A percentile compares a stretch with the other conserved stretches of the same genome.
Evolutionary conservation across 1,139 yeast genomes (phyloP).

Genomic region (Candida buenavistaensis): DNA sequence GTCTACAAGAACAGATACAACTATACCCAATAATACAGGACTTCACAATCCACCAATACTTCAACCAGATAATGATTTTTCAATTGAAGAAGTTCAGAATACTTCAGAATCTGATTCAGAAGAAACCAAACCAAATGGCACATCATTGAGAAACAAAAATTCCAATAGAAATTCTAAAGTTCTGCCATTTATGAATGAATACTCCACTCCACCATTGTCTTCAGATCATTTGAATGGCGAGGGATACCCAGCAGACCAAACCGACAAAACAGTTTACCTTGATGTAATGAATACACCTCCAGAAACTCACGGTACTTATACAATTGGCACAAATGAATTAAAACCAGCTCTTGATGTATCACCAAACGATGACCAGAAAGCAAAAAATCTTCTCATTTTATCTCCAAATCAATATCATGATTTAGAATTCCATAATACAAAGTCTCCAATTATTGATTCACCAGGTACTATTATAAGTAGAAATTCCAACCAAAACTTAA

Average conservation of each 20-base stretch:
- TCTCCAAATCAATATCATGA: constrained; percentile 45
- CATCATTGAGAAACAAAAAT: constrained; percentile 13
- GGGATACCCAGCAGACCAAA: constrained; percentile 8
- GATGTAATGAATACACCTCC: constrained; percentile 22
- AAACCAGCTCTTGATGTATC: constrained; percentile 26
- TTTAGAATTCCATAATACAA: constrained; percentile 30
- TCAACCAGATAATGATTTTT: constrained; percentile 24
- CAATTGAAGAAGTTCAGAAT: constrained; percentile 42
- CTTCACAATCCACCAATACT: constrained; percentile 4
- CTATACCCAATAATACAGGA: constrained; percentile 6
- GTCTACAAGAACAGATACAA: neutral
- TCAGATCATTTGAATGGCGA: constrained; percentile 2
- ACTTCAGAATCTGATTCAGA: constrained; percentile 40
- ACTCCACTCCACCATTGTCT: constrained; percentile 12
- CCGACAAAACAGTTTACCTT: constrained; percentile 17
- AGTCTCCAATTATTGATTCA: constrained; percentile 15
- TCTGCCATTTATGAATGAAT: constrained; percentile 7
- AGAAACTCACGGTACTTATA: neutral
- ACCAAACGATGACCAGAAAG: constrained; percentile 11
- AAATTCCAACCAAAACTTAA: constrained; percentile 4
- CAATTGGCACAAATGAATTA: constrained; percentile 16
- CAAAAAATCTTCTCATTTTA: constrained; percentile 36
- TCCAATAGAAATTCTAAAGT: constrained; percentile 7
- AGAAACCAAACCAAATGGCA: constrained; percentile 13
- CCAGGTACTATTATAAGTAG: constrained; percentile 10